Evolutionary conservation across 345 rosid genomes (phyloP).

Genomic region (Euphorbia tirucalli): DNA sequence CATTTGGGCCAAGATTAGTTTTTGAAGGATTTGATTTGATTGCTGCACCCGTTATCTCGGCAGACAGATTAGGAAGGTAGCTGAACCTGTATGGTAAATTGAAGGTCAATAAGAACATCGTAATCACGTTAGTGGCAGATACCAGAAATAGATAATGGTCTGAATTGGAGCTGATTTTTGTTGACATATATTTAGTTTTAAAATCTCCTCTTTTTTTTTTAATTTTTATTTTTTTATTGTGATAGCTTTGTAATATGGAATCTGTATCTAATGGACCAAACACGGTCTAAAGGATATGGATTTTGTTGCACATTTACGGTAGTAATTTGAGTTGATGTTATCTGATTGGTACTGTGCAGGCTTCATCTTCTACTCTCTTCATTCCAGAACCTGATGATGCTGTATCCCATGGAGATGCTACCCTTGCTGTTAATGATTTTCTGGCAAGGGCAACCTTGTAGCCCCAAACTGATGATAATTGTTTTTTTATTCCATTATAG

Average conservation of each 20-base stretch:
- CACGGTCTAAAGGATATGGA: neutral
- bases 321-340: neutral
- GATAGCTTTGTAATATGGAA: neutral
- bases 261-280: neutral
- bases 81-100: neutral
- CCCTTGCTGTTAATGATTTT: conserved; percentile 88
- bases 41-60: neutral
- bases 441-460: conserved; percentile 48
- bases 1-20: neutral
- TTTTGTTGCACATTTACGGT: neutral
- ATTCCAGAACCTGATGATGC: conserved; percentile 98
- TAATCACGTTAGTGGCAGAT: neutral
- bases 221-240: neutral
- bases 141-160: neutral
- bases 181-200: too few relatives aligned
- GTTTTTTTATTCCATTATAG: conserved; percentile 2
- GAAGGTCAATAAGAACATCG: neutral
- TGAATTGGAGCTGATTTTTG: neutral
- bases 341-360: conserved; percentile 43
- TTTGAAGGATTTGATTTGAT: neutral
- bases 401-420: conserved; percentile 86
- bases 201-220: neutral
- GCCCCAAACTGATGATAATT: conserved; percentile 5
- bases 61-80: neutral
- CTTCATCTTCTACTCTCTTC: conserved; percentile 67